Base-by-base conservation (phyloP, 2,329 filamentous ascomycete species). In the Fusarium chuoi region DNA sequence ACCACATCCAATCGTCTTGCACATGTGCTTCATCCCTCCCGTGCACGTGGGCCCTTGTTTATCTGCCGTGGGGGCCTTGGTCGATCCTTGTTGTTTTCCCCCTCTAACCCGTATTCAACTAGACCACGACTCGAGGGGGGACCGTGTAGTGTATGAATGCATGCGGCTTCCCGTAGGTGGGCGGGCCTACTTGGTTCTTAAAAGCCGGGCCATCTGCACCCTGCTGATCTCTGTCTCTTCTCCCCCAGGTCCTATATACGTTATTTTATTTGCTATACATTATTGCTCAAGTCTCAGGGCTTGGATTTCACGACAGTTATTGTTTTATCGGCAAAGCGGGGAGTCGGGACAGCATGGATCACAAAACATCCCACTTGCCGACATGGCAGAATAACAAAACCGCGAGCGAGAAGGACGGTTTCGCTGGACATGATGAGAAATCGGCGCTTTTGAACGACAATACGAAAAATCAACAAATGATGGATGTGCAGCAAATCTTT, bases 331-430 rank as follows among this genome's bases (percentile, higher is more conserved):
- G 66, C 18, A 49, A 66, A 71, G 62, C 60, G 68, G 55, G 55
- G 55, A 51, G 62, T 48, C 39, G 30, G 30, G 48, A 20, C 39
- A 59, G 17, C 39, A 73, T 73, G 71, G 62, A 33, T 48, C 44
- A 45, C 42, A 39, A 11, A 24, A n/a, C 44, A 71, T 46, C 54
- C 66, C 71, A 71, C 62, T 56, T 74, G 55, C 71, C 71, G 59
- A 28, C 42, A 58, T 52, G 62, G 62, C 66, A 55, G 13, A 38
- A 59, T 24, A 39, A 30, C 46, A 54, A 57, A 56, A 68, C 35
- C 54, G n/a, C 24, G 18, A 14, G 55, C 30, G 62, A 63, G 33
- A 66, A 64, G 13, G 28, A 26, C 36, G 46, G n/a, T 36, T n/a
- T 39, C 11, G 35, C 24, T 46, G 22, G 26, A 36, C 12, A 28